These are phyloP conservation scores for Candida ovalis DNA, from an alignment of 805 yeast genomes.

Conservation along the genomic window DNA sequence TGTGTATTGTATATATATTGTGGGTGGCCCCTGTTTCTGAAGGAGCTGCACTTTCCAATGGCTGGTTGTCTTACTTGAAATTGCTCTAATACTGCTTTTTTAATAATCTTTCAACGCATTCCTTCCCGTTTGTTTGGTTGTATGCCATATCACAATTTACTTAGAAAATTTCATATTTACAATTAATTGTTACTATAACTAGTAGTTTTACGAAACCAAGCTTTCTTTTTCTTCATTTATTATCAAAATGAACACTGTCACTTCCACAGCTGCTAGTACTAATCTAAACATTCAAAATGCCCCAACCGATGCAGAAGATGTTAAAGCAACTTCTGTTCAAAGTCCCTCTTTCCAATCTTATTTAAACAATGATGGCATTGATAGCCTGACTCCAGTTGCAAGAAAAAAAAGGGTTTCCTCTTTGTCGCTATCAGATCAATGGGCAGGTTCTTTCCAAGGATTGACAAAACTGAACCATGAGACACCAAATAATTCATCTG, in stretches of 20 bases:
- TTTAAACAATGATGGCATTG: constrained; percentile 71
- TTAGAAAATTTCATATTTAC: no score
- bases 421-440: constrained; percentile 67
- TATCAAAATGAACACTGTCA: not conserved
- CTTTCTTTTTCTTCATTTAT: not conserved
- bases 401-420: constrained; percentile 64
- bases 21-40: no score
- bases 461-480: constrained; percentile 19
- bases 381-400: constrained; percentile 56
- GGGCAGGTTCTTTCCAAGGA: constrained; percentile 37
- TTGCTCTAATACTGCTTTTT: no score
- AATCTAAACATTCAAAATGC: constrained; percentile 12
- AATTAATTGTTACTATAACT: no score
- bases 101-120: no score
- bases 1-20: no score
- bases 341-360: constrained; percentile 38
- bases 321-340: constrained; percentile 9
- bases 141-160: no score
- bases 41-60: no score
- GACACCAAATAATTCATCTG: constrained; percentile 15
- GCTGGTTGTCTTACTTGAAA: no score
- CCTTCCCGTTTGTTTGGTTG: no score
- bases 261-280: not conserved
- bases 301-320: constrained; percentile 12
- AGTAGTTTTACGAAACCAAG: no score